These are phyloP conservation scores for Saccharomyces eubayanus DNA, from an alignment of 805 yeast species.

Conservation along the genomic window DNA sequence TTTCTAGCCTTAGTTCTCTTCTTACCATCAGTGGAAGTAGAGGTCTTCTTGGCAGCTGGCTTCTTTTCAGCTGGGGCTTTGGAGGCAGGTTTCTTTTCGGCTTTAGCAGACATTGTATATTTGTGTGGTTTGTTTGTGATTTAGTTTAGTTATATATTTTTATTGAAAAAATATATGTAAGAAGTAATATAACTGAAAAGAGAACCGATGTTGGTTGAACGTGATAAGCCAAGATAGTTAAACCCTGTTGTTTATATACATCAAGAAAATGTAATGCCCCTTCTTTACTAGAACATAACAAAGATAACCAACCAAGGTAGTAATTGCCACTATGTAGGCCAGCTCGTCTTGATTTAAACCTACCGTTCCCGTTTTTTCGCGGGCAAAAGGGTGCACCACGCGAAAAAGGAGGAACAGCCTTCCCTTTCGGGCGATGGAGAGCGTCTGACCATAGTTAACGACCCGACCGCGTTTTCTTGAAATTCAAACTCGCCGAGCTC, in stretches of 20 bases:
- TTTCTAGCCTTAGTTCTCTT: slow-evolving; percentile 93
- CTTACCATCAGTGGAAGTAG: slow-evolving; percentile 72
- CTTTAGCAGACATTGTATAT: slow-evolving; percentile 54
- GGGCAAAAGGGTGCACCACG: neutral
- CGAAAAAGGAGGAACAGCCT: slow-evolving; percentile 10
- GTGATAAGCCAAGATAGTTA: neutral
- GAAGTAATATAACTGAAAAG: neutral
- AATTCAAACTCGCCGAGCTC: slow-evolving; percentile 14
- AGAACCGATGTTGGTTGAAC: neutral
- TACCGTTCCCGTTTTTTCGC: neutral
- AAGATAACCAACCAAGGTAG: neutral
- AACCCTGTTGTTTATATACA: neutral
- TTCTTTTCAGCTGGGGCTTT: slow-evolving; percentile 97
- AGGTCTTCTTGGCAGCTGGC: slow-evolving; percentile 88
- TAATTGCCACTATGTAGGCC: neutral
- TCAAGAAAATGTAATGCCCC: neutral
- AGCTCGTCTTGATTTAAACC: neutral
- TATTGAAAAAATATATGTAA: no score
- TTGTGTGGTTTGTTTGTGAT: neutral
- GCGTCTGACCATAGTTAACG: slow-evolving; percentile 20
- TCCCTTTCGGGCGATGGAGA: slow-evolving; percentile 19
- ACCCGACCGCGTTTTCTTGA: slow-evolving; percentile 10
- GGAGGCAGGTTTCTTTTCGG: slow-evolving; percentile 56
- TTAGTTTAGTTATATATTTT: slow-evolving; percentile 19
- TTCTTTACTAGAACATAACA: neutral